Evolutionary conservation across 1,139 yeast genomes (phyloP).

Genomic region (Waltiozyma sp.): DNA sequence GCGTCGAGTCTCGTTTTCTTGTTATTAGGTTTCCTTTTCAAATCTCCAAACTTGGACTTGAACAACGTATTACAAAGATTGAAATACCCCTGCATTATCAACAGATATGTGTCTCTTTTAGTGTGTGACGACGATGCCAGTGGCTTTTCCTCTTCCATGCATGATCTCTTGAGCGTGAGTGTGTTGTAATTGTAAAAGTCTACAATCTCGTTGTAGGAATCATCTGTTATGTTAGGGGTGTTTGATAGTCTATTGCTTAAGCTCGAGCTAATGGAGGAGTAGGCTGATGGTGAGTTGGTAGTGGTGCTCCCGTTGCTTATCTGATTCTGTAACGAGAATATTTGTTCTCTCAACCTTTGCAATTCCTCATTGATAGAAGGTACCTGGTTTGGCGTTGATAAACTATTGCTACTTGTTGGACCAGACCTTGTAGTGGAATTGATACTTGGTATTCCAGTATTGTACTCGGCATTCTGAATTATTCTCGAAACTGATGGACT

Average conservation of each 20-base stretch:
- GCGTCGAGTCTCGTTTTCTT: conserved; percentile 14
- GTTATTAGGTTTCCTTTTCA: conserved; percentile 3
- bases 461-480: too few relatives aligned
- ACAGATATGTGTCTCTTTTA: conserved; percentile 13
- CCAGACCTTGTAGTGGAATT: too few relatives aligned
- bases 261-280: background rate
- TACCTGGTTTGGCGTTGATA: too few relatives aligned
- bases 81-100: conserved; percentile 14
- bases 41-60: conserved; percentile 6
- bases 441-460: too few relatives aligned
- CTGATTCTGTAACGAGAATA: background rate
- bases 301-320: background rate
- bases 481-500: too few relatives aligned
- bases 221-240: background rate
- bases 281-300: background rate
- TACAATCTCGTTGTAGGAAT: conserved; percentile 8
- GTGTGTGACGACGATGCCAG: conserved; percentile 10
- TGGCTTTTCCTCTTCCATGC: conserved; percentile 17
- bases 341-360: background rate
- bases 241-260: background rate
- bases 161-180: conserved; percentile 16
- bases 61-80: conserved; percentile 9
- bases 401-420: too few relatives aligned
- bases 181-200: conserved; percentile 17
- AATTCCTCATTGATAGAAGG: background rate